Evolutionary conservation across 257 asterid genomes (phyloP).

Genomic region (Primulina huaijiensis): DNA sequence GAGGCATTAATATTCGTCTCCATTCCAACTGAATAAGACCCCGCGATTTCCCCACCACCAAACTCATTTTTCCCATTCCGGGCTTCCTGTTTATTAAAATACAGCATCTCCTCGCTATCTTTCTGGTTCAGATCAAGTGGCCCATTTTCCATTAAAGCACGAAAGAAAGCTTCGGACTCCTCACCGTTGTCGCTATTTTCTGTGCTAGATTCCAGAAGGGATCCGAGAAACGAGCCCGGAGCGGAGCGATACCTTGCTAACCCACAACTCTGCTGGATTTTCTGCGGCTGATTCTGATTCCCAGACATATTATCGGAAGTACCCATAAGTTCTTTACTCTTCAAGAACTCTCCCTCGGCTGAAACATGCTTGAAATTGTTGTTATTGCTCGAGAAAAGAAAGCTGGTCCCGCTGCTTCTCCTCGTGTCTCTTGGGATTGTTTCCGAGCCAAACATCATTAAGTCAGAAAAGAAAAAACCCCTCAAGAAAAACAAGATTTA

Average conservation of each 20-base stretch:
- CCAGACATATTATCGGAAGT: background rate
- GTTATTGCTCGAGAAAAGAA: slow-evolving; percentile 18
- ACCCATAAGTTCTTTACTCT: too few relatives aligned
- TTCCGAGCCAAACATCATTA: slow-evolving; percentile 49
- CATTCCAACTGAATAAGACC: background rate
- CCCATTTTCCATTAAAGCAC: background rate
- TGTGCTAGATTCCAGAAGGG: background rate
- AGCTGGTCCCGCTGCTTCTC: slow-evolving; percentile 28
- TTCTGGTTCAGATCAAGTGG: background rate
- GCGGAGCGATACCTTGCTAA: background rate
- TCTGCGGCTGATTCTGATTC: background rate
- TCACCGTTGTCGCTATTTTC: background rate
- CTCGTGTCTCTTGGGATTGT: slow-evolving; percentile 40
- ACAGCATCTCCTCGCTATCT: background rate
- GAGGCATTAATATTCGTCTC: background rate
- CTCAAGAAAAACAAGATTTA: too few relatives aligned
- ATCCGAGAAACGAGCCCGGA: background rate
- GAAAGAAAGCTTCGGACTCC: background rate
- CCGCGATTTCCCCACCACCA: background rate
- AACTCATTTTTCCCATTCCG: too few relatives aligned
- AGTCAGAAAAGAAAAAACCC: background rate
- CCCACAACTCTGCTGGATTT: background rate
- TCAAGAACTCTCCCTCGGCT: too few relatives aligned
- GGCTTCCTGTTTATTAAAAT: too few relatives aligned
- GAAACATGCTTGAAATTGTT: slow-evolving; percentile 29